Evolutionary conservation across 148 eudicot species (phyloP).

Genomic region (Drosera capensis): DNA sequence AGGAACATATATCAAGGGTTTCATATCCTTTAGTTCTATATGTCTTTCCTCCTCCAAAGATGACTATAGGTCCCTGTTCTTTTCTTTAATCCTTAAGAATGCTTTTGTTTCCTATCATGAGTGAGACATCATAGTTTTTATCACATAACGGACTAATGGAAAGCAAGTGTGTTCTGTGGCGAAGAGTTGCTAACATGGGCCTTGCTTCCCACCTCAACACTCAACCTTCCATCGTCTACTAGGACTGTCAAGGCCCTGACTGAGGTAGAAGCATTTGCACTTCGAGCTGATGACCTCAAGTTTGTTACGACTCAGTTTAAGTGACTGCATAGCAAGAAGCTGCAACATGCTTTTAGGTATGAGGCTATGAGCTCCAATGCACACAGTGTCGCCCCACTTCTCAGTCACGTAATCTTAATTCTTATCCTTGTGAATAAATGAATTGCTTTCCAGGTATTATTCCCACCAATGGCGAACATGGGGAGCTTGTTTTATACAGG

Average conservation of each 20-base stretch:
- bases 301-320: slow-evolving; percentile 61
- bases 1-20: too few relatives aligned
- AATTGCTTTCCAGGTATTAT: too few relatives aligned
- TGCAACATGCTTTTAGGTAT: slow-evolving; percentile 79
- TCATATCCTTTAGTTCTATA: too few relatives aligned
- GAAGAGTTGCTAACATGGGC: slow-evolving; percentile 89
- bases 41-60: too few relatives aligned
- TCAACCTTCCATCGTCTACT: slow-evolving; percentile 57
- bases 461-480: slow-evolving; percentile 91
- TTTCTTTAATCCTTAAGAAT: too few relatives aligned
- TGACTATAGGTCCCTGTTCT: too few relatives aligned
- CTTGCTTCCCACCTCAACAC: slow-evolving; percentile 40
- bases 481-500: slow-evolving; percentile 66
- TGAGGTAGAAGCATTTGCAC: slow-evolving; percentile 85
- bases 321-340: slow-evolving; percentile 75
- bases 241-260: slow-evolving; percentile 51
- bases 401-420: too few relatives aligned
- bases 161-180: slow-evolving; percentile 86
- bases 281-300: slow-evolving; percentile 68
- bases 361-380: neutral
- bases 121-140: too few relatives aligned
- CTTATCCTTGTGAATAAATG: too few relatives aligned
- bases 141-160: too few relatives aligned
- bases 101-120: too few relatives aligned
- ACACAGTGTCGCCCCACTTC: neutral